Percentiles rank a stretch among this genome's conserved stretches.
phyloP scores from a whole-genome alignment of 2,329 filamentous ascomycete genomes.

The Colletotrichum acutatum region DNA sequence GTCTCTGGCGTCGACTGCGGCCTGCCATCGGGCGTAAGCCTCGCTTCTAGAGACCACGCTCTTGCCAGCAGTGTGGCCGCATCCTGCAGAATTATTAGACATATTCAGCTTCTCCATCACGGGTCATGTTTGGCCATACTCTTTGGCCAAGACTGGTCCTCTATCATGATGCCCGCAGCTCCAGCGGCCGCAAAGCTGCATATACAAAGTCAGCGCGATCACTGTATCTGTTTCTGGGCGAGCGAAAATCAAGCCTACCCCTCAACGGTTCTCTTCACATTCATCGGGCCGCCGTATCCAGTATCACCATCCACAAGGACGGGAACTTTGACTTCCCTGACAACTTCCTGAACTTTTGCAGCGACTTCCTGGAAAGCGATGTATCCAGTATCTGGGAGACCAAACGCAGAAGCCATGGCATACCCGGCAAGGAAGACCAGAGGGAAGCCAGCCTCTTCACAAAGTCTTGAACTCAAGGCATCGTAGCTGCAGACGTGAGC shows the following conservation, averaged over 20 bases:
- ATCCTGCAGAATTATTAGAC: conserved; percentile 33
- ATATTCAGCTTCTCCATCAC: neutral
- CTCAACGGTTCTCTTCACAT: conserved; percentile 57
- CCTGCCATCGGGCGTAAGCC: conserved; percentile 57
- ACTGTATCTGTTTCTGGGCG: neutral
- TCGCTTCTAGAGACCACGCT: conserved; percentile 56
- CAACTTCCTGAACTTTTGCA: conserved; percentile 55
- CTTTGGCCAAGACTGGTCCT: conserved; percentile 61
- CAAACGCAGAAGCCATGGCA: conserved; percentile 51
- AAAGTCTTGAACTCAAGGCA: conserved; percentile 53
- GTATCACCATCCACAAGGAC: conserved; percentile 59
- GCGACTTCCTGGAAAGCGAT: conserved; percentile 59
- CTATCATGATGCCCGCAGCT: conserved; percentile 53
- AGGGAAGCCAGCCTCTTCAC: conserved; percentile 58
- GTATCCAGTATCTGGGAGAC: conserved; percentile 59
- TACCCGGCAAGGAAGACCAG: conserved; percentile 57
- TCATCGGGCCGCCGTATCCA: conserved; percentile 59
- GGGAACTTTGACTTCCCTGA: conserved; percentile 50
- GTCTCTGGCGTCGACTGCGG: conserved; percentile 56
- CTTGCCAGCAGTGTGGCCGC: conserved; percentile 57
- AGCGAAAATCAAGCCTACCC: conserved; percentile 41
- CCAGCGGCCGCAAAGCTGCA: conserved; percentile 47
- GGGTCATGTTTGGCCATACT: conserved; percentile 42
- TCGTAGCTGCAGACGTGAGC: conserved; percentile 57
- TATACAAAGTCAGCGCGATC: neutral